These are phyloP conservation scores for Noccaea caerulescens DNA, from an alignment of 345 rosid genomes.

Conservation along the genomic window DNA sequence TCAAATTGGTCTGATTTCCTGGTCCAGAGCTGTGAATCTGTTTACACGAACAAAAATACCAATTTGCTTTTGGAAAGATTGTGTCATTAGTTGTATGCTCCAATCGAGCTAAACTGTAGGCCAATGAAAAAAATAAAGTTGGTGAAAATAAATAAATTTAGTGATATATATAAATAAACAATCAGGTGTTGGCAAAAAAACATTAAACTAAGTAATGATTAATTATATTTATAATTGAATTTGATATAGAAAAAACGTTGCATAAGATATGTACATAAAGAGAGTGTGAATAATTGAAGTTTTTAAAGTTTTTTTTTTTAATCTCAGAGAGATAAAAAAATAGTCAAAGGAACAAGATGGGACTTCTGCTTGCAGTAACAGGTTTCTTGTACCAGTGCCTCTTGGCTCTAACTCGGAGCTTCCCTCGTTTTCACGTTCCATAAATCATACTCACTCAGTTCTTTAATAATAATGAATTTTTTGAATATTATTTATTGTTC, in stretches of 20 bases:
- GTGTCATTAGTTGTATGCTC: not conserved
- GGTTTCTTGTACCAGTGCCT: constrained; percentile 40
- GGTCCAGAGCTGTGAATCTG: constrained; percentile 13
- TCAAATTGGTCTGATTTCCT: constrained; percentile 5
- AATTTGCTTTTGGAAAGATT: not conserved
- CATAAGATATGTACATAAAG: constrained; percentile 12
- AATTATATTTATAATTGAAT: not conserved
- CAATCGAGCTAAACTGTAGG: not conserved
- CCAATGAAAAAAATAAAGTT: too few species aligned
- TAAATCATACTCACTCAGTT: not conserved
- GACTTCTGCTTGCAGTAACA: constrained; percentile 45
- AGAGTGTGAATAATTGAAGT: constrained; percentile 24
- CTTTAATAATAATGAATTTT: too few species aligned
- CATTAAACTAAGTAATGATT: not conserved
- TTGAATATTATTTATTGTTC: too few species aligned
- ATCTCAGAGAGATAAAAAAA: constrained; percentile 12
- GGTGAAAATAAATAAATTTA: too few species aligned
- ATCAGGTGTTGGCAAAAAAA: not conserved
- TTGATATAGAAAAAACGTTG: constrained; percentile 19
- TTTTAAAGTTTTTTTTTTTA: constrained; percentile 15
- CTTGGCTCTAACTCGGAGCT: constrained; percentile 40
- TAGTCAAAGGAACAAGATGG: constrained; percentile 48
- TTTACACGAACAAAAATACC: not conserved
- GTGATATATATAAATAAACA: not conserved
- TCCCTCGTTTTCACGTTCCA: constrained; percentile 28